Evolutionary conservation across 148 eudicot genomes (phyloP).

Genomic region (Fallopia convolvulus): DNA sequence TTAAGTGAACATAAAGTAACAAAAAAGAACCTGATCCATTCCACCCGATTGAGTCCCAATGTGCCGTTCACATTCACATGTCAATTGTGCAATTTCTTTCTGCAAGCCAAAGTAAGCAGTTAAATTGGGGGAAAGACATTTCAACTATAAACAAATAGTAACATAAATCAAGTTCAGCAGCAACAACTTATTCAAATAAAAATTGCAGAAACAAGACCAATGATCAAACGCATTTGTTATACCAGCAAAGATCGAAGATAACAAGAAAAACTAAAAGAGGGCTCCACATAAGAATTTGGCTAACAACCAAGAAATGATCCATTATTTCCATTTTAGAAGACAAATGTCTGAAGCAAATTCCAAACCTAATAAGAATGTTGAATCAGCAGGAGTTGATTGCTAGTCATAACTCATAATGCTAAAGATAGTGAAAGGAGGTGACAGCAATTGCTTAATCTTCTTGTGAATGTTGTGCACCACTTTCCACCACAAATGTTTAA

Average conservation of each 20-base stretch:
- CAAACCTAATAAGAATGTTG: too few relatives aligned
- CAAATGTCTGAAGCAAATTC: too few relatives aligned
- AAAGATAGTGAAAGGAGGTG: too few relatives aligned
- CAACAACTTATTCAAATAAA: background rate
- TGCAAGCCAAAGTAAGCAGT: constrained; percentile 22
- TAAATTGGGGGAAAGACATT: background rate
- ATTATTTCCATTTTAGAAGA: background rate
- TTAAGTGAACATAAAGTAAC: background rate
- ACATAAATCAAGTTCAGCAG: background rate
- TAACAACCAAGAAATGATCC: background rate
- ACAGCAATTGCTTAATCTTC: too few relatives aligned
- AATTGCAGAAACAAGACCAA: background rate
- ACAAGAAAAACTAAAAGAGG: background rate
- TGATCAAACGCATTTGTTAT: background rate
- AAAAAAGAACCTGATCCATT: constrained; percentile 73
- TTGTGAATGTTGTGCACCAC: too few relatives aligned
- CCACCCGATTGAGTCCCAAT: constrained; percentile 99
- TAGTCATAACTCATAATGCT: too few relatives aligned
- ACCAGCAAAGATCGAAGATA: background rate
- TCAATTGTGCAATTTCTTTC: constrained; percentile 95
- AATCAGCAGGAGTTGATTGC: too few relatives aligned
- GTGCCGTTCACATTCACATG: constrained; percentile 90
- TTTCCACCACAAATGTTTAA: too few relatives aligned
- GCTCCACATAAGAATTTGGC: background rate
- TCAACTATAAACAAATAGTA: background rate